Evolutionary conservation across 2,329 filamentous ascomycete species (phyloP).

Genomic region (Aspergillus intermedius): DNA sequence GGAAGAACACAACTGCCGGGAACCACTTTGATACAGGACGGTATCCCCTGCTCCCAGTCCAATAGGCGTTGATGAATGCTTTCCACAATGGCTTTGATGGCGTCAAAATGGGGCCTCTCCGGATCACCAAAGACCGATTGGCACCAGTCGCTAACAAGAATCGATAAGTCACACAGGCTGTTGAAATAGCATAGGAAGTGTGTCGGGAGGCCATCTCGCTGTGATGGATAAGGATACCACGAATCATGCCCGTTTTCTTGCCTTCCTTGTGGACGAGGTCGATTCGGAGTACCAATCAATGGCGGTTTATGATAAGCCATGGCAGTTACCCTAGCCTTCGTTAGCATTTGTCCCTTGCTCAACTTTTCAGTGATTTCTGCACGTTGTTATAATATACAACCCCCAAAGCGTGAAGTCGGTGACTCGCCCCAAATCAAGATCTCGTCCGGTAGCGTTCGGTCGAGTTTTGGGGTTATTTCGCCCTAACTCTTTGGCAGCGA

Average conservation of each 20-base stretch:
- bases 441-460: neutral
- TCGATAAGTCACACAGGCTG: neutral
- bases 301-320: conserved; percentile 5
- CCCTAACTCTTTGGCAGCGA: conserved; percentile 3
- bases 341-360: neutral
- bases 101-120: conserved; percentile 2
- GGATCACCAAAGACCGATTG: conserved; percentile 6
- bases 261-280: neutral
- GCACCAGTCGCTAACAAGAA: conserved; percentile 2
- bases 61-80: conserved; percentile 4
- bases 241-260: conserved; percentile 1
- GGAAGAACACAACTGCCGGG: neutral
- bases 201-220: neutral
- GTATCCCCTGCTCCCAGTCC: neutral
- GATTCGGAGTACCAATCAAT: conserved; percentile 2
- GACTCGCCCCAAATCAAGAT: neutral
- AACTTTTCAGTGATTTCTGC: neutral
- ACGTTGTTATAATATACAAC: conserved; percentile 9
- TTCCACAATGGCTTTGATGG: conserved; percentile 2
- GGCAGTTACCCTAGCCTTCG: neutral
- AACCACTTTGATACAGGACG: neutral
- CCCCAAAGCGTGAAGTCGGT: conserved; percentile 4
- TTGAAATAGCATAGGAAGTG: conserved; percentile 7
- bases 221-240: conserved; percentile 10
- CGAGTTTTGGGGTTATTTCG: neutral